Evolutionary conservation across 169 alveolate species (phyloP), one percentile per base, ranked within the genome.

Genomic region (Amoebophrya sp.): DNA sequence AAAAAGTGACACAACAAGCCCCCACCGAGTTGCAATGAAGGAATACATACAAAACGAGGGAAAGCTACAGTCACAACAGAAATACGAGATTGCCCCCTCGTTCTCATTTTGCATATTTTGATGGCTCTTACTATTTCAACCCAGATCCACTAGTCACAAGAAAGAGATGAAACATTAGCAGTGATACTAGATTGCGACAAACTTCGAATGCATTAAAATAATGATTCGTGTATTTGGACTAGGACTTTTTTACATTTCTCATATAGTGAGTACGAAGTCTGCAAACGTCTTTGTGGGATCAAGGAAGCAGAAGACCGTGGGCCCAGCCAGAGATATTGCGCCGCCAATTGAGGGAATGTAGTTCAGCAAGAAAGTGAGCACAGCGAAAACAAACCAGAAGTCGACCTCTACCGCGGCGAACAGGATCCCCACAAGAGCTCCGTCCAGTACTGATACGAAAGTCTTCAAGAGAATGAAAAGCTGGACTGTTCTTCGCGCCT

Each of bases 391-490:
- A 26, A 65, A 65, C 83, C 83, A 65, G 83, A 65, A 65, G 26
- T 65, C 83, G 36, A 65, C 83, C 83, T 65, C n/a, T 36, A 65
- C 83, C 26, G 83, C 83, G 83, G 83, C 83, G 3, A 65, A 36
- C 83, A 65, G 33, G 2, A 26, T 26, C 83, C 83, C 83, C 33
- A 65, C 83, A 36, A 65, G 83, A 29, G n/a, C 33, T 29, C 83
- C 83, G 10, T 65, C 83, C 39, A 65, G 83, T 36, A 65, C 83
- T 6, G 83, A 65, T 1, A 6, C 10, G 26, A 65, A 65, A 0
- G 83, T 65, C 26, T 65, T 65, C 83, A 65, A 36, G 38, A 65
- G 38, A 36, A 65, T 18, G n/a, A 65, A 65, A 6, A 65, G 83
- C 83, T 65, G 83, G 2, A 65, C 26, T 10, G 83, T 65, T 29